A percentile compares a stretch with the other conserved stretches of the same genome.
phyloP scores from a whole-genome alignment of 2,329 filamentous ascomycete genomes.

The Aspergillus costaricaensis region DNA sequence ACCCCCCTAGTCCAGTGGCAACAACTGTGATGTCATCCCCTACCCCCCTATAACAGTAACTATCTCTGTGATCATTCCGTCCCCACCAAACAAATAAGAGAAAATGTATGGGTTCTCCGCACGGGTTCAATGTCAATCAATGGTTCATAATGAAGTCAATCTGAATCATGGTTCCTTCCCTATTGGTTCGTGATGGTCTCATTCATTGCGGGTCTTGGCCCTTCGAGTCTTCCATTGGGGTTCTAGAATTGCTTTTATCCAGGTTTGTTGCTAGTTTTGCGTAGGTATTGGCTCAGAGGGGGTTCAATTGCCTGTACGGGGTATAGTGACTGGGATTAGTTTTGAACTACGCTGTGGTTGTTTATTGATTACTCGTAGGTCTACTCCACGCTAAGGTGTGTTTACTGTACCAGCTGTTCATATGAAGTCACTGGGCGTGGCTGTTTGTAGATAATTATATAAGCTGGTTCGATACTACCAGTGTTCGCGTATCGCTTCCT shows the following conservation, averaged over 20 bases:
- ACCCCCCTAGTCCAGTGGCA: no score
- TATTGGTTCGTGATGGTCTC: not conserved
- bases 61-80: no score
- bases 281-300: no score
- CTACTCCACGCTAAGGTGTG: no score
- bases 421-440: no score
- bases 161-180: not conserved
- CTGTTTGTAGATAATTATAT: not conserved
- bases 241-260: no score
- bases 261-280: no score
- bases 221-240: no score
- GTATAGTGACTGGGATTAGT: not conserved
- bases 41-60: no score
- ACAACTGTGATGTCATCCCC: no score
- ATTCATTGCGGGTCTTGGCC: not conserved
- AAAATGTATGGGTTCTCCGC: not conserved
- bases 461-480: not conserved
- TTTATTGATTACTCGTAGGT: not conserved
- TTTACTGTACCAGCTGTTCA: no score
- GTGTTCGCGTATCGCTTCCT: no score
- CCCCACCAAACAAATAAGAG: not conserved
- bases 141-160: not conserved
- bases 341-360: not conserved
- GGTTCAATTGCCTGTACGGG: not conserved
- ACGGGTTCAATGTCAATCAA: not conserved